Base-by-base conservation (phyloP, 2,329 filamentous ascomycete species). In the Aspergillus melleus region DNA sequence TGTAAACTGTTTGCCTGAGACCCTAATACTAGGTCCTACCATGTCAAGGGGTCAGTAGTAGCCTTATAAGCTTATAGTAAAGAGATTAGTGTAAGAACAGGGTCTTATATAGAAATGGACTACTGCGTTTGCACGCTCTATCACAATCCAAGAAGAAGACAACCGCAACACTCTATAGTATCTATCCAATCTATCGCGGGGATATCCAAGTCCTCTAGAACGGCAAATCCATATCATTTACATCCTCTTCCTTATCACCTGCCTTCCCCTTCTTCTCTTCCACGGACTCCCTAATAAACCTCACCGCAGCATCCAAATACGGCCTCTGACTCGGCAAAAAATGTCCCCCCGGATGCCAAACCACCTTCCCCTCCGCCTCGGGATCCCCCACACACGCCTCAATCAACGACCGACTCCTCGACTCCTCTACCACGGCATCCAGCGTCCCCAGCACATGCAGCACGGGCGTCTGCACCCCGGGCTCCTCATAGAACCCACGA, bases 381-480 rank as follows among this genome's bases (percentile, higher is more conserved):
- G 64, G 86, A 80, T 70, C 81, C 50, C 81, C 81, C 63, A 74
- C 83, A 73, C 88, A 91, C 51, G 83, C 81, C 24, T 92, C 87
- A 2, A 90, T 82, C 59, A 97, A 76, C 22, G 80, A 84, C 68
- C 84, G 80, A 73, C 86, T 91, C 70, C 91, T 81, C 55, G 77
- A 76, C 79, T 97, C 93, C 32, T 92, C 90, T 0, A 98, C 93
- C 0, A 97, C 91, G 2, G 89, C 91, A 78, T 97, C 94, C 66
- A 96, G 79, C 56, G 87, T 89, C 1, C 94, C 94, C 26, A 96
- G 74, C 66, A 92, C 89, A 78, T 96, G 92, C 76, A 96, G 74
- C 63, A 90, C 86, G 0, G 91, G 90, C 61, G 93, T 96, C 63
- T 72, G 75, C 60, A 97, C 88, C 72, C 84, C 83, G 16, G 91